A percentile compares a stretch with the other conserved stretches of the same genome.
phyloP scores from a whole-genome alignment of 345 rosid species.

The Populus alba region DNA sequence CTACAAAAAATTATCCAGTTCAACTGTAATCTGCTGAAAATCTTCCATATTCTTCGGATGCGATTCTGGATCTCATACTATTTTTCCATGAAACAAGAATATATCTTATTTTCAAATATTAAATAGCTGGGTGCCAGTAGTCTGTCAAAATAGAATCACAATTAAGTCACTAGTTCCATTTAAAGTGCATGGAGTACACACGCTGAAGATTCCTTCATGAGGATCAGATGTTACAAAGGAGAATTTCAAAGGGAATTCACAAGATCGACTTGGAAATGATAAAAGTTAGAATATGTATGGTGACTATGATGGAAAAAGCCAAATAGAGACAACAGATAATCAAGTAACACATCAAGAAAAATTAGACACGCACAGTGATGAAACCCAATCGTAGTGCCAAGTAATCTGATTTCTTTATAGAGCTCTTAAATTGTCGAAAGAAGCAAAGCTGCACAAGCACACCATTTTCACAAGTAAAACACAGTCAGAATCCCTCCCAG shows the following conservation, averaged over 20 bases:
- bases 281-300: not conserved
- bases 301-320: not conserved
- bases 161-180: too few species aligned
- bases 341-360: constrained; percentile 1
- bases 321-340: not conserved
- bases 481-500: not conserved
- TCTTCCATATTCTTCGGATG: too few species aligned
- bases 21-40: too few species aligned
- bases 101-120: too few species aligned
- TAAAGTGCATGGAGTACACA: not conserved
- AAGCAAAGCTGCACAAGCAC: constrained; percentile 72
- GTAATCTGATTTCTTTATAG: constrained; percentile 78
- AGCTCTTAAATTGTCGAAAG: constrained; percentile 73
- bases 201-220: not conserved
- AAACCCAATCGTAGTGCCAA: constrained; percentile 80
- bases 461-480: not conserved
- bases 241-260: not conserved
- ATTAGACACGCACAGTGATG: constrained; percentile 62
- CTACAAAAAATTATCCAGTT: too few species aligned
- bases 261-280: not conserved
- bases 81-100: too few species aligned
- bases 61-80: too few species aligned
- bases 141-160: too few species aligned
- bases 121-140: too few species aligned
- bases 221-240: not conserved